Percentiles rank a stretch among this genome's conserved stretches.
phyloP scores from a whole-genome alignment of 2,329 filamentous ascomycete genomes.

The Magnaporthiopsis rhizophila region DNA sequence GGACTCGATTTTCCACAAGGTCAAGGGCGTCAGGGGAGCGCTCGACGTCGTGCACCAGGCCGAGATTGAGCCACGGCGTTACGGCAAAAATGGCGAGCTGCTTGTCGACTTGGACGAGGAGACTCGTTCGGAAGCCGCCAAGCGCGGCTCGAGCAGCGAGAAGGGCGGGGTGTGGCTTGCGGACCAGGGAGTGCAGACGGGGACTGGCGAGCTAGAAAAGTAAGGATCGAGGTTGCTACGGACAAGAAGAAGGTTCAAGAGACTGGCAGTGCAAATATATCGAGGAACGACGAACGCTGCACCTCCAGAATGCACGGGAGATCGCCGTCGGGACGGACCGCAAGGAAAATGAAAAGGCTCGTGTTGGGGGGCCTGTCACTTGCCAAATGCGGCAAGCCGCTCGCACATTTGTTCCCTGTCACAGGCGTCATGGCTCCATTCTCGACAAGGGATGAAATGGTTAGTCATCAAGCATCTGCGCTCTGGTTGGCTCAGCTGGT shows the following conservation, averaged over 20 bases:
- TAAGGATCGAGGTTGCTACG: not conserved
- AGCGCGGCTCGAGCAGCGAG: not conserved
- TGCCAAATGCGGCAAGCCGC: not conserved
- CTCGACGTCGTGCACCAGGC: conserved; percentile 34
- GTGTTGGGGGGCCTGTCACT: not conserved
- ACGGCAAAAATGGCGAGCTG: conserved; percentile 51
- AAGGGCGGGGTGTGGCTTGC: not conserved
- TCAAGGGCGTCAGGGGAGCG: conserved; percentile 31
- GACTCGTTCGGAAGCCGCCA: conserved; percentile 8
- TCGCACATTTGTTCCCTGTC: not conserved
- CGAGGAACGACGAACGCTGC: not conserved
- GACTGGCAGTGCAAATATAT: no score
- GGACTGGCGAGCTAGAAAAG: not conserved
- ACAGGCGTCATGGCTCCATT: not conserved
- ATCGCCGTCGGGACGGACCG: no score
- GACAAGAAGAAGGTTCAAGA: not conserved
- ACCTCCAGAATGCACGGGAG: no score
- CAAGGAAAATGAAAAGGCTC: not conserved
- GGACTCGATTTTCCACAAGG: conserved; percentile 41
- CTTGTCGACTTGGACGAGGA: conserved; percentile 36
- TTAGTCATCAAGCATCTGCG: not conserved
- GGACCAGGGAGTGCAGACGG: not conserved
- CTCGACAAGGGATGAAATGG: not conserved
- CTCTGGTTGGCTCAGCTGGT: no score
- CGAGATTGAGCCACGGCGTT: conserved; percentile 42